These are phyloP conservation scores for Jimgerdemannia lactiflua DNA, from an alignment of 192 early-diverging fungal species.

Conservation along the genomic window DNA sequence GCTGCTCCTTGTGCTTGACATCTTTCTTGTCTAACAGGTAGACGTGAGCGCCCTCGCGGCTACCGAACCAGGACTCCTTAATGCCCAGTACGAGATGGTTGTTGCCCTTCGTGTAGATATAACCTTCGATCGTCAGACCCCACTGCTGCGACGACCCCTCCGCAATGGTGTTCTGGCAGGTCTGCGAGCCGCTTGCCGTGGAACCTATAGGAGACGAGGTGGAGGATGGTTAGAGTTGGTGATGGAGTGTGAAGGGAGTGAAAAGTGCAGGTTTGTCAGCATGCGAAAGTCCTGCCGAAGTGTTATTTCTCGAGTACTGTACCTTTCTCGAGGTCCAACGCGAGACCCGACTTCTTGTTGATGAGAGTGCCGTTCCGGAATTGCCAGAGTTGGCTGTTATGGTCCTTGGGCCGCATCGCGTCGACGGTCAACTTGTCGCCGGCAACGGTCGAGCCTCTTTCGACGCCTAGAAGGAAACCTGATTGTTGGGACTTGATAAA, in stretches of 20 bases:
- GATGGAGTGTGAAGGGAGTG: too few species aligned
- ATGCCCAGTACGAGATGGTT: slow-evolving; percentile 32
- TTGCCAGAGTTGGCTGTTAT: background rate
- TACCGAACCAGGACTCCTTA: background rate
- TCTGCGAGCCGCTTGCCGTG: slow-evolving; percentile 6
- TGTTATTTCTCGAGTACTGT: too few species aligned
- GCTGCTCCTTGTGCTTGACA: background rate
- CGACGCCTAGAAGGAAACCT: slow-evolving; percentile 25
- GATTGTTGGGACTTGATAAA: slow-evolving; percentile 12
- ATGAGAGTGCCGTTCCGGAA: slow-evolving; percentile 9
- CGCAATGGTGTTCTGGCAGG: slow-evolving; percentile 18
- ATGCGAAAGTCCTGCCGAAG: too few species aligned
- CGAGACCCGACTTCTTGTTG: slow-evolving; percentile 14
- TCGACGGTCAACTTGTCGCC: background rate
- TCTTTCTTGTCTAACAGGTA: background rate
- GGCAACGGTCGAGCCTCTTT: too few species aligned
- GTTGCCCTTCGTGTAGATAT: slow-evolving; percentile 28
- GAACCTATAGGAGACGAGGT: background rate
- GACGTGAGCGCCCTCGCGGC: background rate
- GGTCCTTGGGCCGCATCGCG: background rate
- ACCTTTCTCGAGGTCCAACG: slow-evolving; percentile 20
- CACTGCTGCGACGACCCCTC: slow-evolving; percentile 27
- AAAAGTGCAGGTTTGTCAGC: too few species aligned
- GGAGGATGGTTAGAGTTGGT: too few species aligned
- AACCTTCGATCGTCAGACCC: slow-evolving; percentile 27